Percentiles rank a stretch among this genome's conserved stretches.
Conservation (phyloP, 2,329 filamentous ascomycete genomes). For the Alternaria arbusti region DNA sequence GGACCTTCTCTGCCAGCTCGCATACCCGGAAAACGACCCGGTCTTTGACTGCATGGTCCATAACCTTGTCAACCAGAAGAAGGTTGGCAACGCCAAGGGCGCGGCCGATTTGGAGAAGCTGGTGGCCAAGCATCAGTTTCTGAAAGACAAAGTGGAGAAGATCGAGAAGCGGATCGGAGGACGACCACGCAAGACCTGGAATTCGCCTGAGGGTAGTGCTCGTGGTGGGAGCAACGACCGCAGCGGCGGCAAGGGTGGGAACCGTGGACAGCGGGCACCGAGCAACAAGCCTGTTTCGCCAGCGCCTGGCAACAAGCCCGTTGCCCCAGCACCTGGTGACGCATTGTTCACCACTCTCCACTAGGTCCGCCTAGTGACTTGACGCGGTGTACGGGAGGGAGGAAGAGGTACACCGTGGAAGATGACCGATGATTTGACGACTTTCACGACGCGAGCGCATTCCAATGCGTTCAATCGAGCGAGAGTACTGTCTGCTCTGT, state of each 20-base stretch:
- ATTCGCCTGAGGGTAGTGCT: background rate
- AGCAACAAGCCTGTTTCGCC: background rate
- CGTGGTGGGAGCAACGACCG: background rate
- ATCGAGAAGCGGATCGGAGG: constrained; percentile 7
- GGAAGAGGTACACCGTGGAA: background rate
- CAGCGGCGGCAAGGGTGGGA: background rate
- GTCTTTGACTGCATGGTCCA: constrained; percentile 38
- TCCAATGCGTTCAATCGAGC: background rate
- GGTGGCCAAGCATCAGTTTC: constrained; percentile 3
- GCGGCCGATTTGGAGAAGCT: constrained; percentile 6
- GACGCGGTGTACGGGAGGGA: background rate
- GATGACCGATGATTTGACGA: background rate
- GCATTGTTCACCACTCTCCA: background rate
- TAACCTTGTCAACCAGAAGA: constrained; percentile 25
- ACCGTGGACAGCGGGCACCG: background rate
- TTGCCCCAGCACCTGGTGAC: background rate
- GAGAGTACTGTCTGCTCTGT: background rate
- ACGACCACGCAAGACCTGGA: background rate
- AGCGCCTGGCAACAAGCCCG: background rate
- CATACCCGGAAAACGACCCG: constrained; percentile 29
- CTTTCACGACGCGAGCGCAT: background rate
- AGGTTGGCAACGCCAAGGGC: background rate
- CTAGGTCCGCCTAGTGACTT: background rate
- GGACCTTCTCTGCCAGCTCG: constrained; percentile 21
- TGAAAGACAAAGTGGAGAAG: constrained; percentile 14